Conservation (phyloP, 441 rosid species). For the Syzygium syzygioides region DNA sequence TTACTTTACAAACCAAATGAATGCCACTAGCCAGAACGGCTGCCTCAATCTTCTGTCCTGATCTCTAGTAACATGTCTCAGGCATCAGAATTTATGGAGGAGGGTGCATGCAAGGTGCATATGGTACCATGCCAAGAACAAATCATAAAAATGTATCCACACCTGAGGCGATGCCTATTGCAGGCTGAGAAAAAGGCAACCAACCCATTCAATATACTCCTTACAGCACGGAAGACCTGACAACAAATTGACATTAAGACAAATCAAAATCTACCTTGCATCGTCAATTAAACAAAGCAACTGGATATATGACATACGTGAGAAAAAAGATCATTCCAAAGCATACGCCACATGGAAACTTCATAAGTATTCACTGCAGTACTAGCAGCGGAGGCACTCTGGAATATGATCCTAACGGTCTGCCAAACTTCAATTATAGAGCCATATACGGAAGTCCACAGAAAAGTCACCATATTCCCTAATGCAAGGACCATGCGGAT, state of each 20-base stretch:
- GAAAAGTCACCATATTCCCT: conserved; percentile 32
- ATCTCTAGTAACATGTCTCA: not conserved
- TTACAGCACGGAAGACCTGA: conserved; percentile 90
- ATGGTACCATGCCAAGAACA: not conserved
- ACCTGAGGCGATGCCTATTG: conserved; percentile 99
- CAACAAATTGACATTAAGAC: not conserved
- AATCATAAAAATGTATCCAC: not conserved
- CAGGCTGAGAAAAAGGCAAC: conserved; percentile 86
- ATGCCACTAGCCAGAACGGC: not conserved
- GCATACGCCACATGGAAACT: conserved; percentile 81
- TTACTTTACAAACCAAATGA: not conserved
- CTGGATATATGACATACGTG: conserved; percentile 34
- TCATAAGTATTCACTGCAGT: conserved; percentile 46
- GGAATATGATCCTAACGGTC: conserved; percentile 39
- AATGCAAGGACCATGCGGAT: conserved; percentile 52
- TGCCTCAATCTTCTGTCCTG: not conserved
- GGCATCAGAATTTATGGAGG: not conserved
- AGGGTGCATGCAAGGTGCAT: not conserved
- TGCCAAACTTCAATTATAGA: conserved; percentile 45
- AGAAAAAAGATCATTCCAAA: conserved; percentile 97
- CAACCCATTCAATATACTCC: conserved; percentile 83
- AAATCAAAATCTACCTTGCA: not conserved
- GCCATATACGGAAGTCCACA: conserved; percentile 34
- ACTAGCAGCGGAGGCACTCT: conserved; percentile 58
- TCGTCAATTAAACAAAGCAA: not conserved